Conservation (phyloP, 2,329 filamentous ascomycete species). For the Dothiorella sarmentorum region DNA sequence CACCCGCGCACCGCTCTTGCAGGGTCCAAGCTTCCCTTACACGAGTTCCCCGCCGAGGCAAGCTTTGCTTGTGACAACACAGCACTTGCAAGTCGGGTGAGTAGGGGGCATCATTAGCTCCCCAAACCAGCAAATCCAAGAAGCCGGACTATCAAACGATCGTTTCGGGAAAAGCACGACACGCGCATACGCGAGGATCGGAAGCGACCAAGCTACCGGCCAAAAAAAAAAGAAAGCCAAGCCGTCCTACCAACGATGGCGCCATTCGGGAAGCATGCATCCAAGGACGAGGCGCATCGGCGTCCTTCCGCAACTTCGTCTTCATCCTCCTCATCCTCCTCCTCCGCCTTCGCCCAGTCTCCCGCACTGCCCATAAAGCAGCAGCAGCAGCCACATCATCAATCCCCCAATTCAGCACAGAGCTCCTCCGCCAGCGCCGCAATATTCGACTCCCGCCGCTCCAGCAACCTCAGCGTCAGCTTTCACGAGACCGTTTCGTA, state of each 20-base stretch:
- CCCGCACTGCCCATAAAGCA: not conserved
- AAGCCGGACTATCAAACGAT: too few relatives aligned
- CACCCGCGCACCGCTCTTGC: not conserved
- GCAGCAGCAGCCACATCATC: not conserved
- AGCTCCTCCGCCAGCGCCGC: not conserved
- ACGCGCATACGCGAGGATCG: too few relatives aligned
- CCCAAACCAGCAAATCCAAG: not conserved
- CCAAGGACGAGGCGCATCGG: not conserved
- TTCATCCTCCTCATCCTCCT: not conserved
- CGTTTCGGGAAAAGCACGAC: too few relatives aligned
- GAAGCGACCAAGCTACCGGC: not conserved
- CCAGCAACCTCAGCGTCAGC: constrained; percentile 5
- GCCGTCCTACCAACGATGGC: not conserved
- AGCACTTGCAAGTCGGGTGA: not conserved
- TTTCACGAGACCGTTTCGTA: constrained; percentile 7
- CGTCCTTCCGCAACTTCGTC: not conserved
- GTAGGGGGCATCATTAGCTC: not conserved
- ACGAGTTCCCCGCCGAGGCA: constrained; percentile 6
- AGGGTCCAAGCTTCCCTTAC: not conserved
- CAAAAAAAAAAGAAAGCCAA: not conserved
- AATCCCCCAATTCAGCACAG: not conserved
- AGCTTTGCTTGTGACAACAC: constrained; percentile 6
- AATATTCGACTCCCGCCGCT: not conserved
- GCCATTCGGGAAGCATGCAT: constrained; percentile 4
- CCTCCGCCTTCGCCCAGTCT: not conserved